Evolutionary conservation across 129 eudicot genomes (phyloP).

Genomic region (Kitagawia praeruptora): DNA sequence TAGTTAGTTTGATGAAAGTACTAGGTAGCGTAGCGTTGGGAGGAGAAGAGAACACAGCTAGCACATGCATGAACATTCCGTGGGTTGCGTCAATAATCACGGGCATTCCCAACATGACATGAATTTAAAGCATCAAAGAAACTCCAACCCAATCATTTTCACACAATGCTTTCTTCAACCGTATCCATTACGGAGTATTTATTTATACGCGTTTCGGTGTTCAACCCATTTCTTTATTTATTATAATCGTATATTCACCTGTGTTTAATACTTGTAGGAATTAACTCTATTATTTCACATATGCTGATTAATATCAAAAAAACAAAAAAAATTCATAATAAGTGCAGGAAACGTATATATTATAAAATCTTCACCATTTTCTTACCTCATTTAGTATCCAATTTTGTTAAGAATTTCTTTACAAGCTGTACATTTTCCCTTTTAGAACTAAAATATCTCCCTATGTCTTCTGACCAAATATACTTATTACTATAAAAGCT

Average conservation of each 20-base stretch:
- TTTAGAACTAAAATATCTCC: too few species aligned
- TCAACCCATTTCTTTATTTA: not conserved
- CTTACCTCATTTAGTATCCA: too few species aligned
- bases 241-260: not conserved
- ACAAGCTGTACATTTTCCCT: too few species aligned
- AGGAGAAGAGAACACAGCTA: not conserved
- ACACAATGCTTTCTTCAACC: not conserved
- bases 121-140: not conserved
- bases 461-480: too few species aligned
- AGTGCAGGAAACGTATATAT: not conserved
- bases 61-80: slow-evolving; percentile 26
- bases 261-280: not conserved
- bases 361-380: too few species aligned
- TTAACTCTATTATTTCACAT: not conserved
- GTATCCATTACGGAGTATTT: not conserved
- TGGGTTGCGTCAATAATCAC: slow-evolving; percentile 34
- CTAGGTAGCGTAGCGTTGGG: not conserved
- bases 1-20: not conserved
- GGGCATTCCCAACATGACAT: slow-evolving; percentile 13
- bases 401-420: too few species aligned
- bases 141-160: not conserved
- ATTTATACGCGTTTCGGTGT: not conserved
- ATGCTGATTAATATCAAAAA: not conserved
- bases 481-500: too few species aligned
- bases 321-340: too few species aligned